Conservation (phyloP, 345 rosid species). For the Gossypium rotundifolium region DNA sequence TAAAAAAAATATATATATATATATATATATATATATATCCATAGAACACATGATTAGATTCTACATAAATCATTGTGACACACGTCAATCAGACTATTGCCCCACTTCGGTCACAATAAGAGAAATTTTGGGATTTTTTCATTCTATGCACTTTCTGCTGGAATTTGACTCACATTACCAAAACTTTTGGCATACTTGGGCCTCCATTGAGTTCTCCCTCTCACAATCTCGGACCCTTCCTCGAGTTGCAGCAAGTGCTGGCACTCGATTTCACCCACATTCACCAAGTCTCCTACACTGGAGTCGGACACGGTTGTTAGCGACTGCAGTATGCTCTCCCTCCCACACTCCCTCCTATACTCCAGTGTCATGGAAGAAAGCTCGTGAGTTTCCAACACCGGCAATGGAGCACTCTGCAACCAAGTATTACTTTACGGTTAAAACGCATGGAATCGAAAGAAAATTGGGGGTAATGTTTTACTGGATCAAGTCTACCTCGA, state of each 20-base stretch:
- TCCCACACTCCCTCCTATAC: slow-evolving; percentile 97
- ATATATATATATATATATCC: slow-evolving; percentile 10
- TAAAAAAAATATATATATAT: no score
- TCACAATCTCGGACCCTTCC: slow-evolving; percentile 81
- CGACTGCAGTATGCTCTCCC: slow-evolving; percentile 86
- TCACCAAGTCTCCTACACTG: slow-evolving; percentile 35
- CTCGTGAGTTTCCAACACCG: slow-evolving; percentile 78
- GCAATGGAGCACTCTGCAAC: slow-evolving; percentile 80
- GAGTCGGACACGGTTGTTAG: slow-evolving; percentile 55
- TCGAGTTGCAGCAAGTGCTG: slow-evolving; percentile 88
- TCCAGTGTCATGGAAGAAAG: slow-evolving; percentile 76
- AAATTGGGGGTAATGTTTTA: neutral
- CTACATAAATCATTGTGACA: slow-evolving; percentile 26
- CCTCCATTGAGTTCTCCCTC: slow-evolving; percentile 90
- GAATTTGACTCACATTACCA: slow-evolving; percentile 36
- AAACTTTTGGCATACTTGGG: slow-evolving; percentile 42
- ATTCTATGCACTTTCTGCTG: slow-evolving; percentile 29
- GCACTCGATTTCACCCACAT: slow-evolving; percentile 54
- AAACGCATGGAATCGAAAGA: neutral
- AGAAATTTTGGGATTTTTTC: neutral
- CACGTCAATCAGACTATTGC: slow-evolving; percentile 15
- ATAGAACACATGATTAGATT: slow-evolving; percentile 22
- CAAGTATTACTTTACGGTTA: neutral
- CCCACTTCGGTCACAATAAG: slow-evolving; percentile 1
- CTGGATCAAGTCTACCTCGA: slow-evolving; percentile 53